phyloP scores from a whole-genome alignment of 495 filamentous ascomycete genomes.

The Talaromyces nanjingensis region DNA sequence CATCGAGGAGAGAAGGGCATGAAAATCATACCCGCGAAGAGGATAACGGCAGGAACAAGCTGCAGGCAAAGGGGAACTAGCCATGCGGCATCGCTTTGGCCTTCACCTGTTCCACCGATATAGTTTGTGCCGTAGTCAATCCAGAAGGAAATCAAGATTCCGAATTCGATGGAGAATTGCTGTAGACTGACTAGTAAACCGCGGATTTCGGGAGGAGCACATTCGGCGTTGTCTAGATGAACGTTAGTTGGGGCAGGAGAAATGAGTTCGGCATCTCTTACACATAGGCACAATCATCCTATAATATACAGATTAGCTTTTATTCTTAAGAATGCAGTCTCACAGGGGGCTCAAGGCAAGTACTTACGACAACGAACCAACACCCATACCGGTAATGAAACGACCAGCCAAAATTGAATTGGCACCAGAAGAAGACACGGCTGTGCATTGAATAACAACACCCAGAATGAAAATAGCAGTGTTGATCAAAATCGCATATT shows the following conservation, averaged over 20 bases:
- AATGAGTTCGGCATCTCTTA: not conserved
- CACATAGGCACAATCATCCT: slow-evolving; percentile 11
- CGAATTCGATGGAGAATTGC: slow-evolving; percentile 70
- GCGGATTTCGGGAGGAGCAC: slow-evolving; percentile 44
- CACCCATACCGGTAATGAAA: slow-evolving; percentile 56
- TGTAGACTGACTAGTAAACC: slow-evolving; percentile 66
- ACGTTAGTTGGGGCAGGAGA: not conserved
- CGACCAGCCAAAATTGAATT: slow-evolving; percentile 61
- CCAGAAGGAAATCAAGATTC: slow-evolving; percentile 76
- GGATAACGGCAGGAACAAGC: slow-evolving; percentile 45
- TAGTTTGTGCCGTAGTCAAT: slow-evolving; percentile 59
- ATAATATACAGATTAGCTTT: not conserved
- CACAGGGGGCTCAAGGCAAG: not conserved
- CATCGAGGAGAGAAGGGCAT: slow-evolving; percentile 71
- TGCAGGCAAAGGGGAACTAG: slow-evolving; percentile 53
- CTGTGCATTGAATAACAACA: slow-evolving; percentile 59
- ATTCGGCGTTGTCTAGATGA: slow-evolving; percentile 69
- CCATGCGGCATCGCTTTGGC: slow-evolving; percentile 57
- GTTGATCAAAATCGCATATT: slow-evolving; percentile 63
- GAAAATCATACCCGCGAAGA: slow-evolving; percentile 58
- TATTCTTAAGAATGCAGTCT: slow-evolving; percentile 17
- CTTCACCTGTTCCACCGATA: slow-evolving; percentile 56
- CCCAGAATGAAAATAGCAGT: slow-evolving; percentile 62
- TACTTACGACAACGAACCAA: slow-evolving; percentile 13
- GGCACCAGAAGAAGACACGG: slow-evolving; percentile 48